Evolutionary conservation across 2,329 filamentous ascomycete genomes (phyloP).

Genomic region (Beauveria medogensis): DNA sequence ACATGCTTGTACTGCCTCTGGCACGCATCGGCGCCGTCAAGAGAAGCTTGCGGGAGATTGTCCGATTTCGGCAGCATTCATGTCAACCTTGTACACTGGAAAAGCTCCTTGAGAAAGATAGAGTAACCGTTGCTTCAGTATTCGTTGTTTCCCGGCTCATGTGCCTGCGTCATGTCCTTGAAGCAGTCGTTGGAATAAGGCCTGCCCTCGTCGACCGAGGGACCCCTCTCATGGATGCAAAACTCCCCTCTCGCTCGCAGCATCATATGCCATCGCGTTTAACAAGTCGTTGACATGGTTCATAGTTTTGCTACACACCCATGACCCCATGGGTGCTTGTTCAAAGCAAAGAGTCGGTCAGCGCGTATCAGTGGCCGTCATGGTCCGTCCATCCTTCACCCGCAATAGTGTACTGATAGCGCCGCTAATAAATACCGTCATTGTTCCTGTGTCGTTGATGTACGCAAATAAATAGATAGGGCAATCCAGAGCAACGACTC

Average conservation of each 20-base stretch:
- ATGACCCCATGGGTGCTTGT: not conserved
- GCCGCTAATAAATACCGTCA: not conserved
- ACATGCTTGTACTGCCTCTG: not conserved
- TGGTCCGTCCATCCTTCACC: not conserved
- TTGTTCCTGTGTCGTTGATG: not conserved
- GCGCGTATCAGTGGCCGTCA: not conserved
- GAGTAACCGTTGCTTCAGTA: not conserved
- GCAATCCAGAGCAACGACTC: not conserved
- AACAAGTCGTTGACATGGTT: not conserved
- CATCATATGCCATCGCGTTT: not conserved
- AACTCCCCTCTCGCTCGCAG: constrained; percentile 6
- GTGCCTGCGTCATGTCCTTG: not conserved
- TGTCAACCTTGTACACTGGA: not conserved
- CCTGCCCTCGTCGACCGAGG: not conserved
- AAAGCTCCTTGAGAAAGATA: no score
- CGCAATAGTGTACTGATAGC: not conserved
- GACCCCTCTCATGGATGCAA: not conserved
- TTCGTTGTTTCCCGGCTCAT: not conserved
- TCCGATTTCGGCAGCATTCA: not conserved
- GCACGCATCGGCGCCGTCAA: not conserved
- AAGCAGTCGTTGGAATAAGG: not conserved
- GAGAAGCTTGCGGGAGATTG: not conserved
- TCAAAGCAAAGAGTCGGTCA: constrained; percentile 8
- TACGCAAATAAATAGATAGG: not conserved
- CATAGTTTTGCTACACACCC: not conserved